Conservation (phyloP, 352 stramenopile species). For the Phytophthora podocarpi region DNA sequence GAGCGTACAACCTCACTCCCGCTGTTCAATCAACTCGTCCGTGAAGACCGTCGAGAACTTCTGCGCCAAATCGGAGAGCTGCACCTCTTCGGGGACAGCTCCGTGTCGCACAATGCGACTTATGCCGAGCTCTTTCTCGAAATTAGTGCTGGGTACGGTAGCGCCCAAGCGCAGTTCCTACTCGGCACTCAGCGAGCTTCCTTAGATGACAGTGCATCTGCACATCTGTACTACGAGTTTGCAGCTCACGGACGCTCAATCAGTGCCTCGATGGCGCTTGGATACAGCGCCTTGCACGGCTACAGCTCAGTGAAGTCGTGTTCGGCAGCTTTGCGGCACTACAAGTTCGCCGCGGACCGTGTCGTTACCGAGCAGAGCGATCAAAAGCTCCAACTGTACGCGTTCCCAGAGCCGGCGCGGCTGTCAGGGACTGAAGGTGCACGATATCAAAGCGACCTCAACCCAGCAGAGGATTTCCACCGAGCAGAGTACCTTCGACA, state of each 20-base stretch:
- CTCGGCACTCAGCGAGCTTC: conserved; percentile 38
- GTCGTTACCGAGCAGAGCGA: conserved; percentile 39
- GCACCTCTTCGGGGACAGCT: conserved; percentile 32
- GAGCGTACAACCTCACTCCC: conserved; percentile 19
- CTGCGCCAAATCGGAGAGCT: conserved; percentile 48
- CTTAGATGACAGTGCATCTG: conserved; percentile 14
- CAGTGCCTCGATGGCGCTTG: conserved; percentile 65
- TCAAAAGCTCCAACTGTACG: conserved; percentile 36
- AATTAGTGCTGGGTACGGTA: conserved; percentile 40
- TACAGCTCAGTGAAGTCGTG: conserved; percentile 57
- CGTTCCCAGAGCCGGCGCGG: conserved; percentile 30
- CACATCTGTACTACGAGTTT: conserved; percentile 68
- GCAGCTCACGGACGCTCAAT: conserved; percentile 44
- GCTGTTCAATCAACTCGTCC: conserved; percentile 28
- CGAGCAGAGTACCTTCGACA: conserved; percentile 60
- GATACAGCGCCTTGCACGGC: conserved; percentile 67
- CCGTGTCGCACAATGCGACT: conserved; percentile 16
- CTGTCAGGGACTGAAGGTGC: conserved; percentile 45
- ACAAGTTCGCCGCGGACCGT: conserved; percentile 72
- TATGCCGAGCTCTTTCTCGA: conserved; percentile 42
- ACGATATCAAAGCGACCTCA: conserved; percentile 18
- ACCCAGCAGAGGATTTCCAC: conserved; percentile 40
- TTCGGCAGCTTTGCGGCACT: conserved; percentile 62
- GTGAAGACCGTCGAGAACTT: conserved; percentile 28
- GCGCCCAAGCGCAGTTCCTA: conserved; percentile 50